Conservation (phyloP, 805 yeast genomes). For the Ascoidea tarda region DNA sequence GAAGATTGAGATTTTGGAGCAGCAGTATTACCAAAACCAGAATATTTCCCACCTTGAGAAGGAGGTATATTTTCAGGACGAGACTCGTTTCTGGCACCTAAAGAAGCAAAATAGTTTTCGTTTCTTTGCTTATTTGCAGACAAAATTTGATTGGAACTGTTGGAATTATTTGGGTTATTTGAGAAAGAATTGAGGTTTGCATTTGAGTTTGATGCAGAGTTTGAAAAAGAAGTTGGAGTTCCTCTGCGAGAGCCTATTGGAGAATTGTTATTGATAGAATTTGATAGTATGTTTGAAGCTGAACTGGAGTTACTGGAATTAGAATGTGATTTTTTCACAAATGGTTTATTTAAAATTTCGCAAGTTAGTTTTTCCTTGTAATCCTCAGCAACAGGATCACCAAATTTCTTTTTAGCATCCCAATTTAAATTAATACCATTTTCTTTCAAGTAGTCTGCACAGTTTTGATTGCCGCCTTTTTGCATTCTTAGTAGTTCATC, state of each 20-base stretch:
- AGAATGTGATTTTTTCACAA: slow-evolving; percentile 49
- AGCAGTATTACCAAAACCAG: slow-evolving; percentile 83
- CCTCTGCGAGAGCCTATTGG: slow-evolving; percentile 12
- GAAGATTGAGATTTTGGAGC: slow-evolving; percentile 29
- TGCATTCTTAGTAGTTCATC: slow-evolving; percentile 89
- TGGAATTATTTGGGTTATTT: slow-evolving; percentile 16
- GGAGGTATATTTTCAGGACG: slow-evolving; percentile 79
- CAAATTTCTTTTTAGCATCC: slow-evolving; percentile 65
- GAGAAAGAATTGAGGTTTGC: slow-evolving; percentile 4
- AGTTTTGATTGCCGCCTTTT: slow-evolving; percentile 78
- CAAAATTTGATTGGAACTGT: slow-evolving; percentile 16
- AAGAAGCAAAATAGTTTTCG: slow-evolving; percentile 68
- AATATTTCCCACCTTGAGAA: slow-evolving; percentile 85
- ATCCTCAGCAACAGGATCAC: slow-evolving; percentile 88
- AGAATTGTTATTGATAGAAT: slow-evolving; percentile 2
- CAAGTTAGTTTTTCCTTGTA: slow-evolving; percentile 74
- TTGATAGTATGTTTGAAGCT: slow-evolving; percentile 3
- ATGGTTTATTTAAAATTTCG: slow-evolving; percentile 58
- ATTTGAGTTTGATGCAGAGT: slow-evolving; percentile 1
- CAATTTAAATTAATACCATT: slow-evolving; percentile 57
- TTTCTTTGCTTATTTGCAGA: slow-evolving; percentile 36
- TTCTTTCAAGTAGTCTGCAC: slow-evolving; percentile 48
- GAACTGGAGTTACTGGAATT: slow-evolving; percentile 8
- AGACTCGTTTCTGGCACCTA: slow-evolving; percentile 58
- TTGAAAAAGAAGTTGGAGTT: slow-evolving; percentile 9